Percentiles rank a stretch among this genome's conserved stretches.
Evolutionary conservation across 768 basidiomycete species (phyloP).

Genomic region (Neoboletus subvelutipes): DNA sequence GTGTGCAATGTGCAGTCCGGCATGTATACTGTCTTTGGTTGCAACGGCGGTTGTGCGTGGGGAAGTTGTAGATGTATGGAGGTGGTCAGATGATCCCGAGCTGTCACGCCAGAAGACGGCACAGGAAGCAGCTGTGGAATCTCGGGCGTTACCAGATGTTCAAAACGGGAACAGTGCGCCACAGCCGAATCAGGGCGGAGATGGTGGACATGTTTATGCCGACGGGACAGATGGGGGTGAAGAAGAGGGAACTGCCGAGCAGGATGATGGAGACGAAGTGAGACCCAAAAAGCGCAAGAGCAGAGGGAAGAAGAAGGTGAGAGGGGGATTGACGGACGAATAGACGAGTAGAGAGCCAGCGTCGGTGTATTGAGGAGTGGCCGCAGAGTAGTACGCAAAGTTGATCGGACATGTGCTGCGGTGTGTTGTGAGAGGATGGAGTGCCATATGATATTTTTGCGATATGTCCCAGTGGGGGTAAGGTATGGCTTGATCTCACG

Average conservation of each 20-base stretch:
- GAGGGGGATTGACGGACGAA: background rate
- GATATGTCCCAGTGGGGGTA: background rate
- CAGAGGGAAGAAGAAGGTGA: slow-evolving; percentile 20
- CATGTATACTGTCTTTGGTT: slow-evolving; percentile 71
- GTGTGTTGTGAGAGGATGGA: background rate
- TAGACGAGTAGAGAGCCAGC: background rate
- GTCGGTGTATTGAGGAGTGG: slow-evolving; percentile 3
- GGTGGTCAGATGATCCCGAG: slow-evolving; percentile 60
- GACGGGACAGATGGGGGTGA: slow-evolving; percentile 12
- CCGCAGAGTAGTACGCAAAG: too few relatives aligned
- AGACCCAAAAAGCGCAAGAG: slow-evolving; percentile 22
- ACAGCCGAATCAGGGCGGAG: slow-evolving; percentile 17
- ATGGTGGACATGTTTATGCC: slow-evolving; percentile 8
- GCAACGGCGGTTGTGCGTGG: slow-evolving; percentile 58
- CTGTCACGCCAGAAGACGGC: slow-evolving; percentile 22
- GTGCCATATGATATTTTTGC: slow-evolving; percentile 4
- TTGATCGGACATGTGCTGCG: slow-evolving; percentile 10
- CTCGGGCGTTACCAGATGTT: slow-evolving; percentile 13
- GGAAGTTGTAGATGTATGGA: slow-evolving; percentile 70
- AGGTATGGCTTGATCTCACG: slow-evolving; percentile 14
- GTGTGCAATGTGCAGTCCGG: slow-evolving; percentile 48
- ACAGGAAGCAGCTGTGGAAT: slow-evolving; percentile 10
- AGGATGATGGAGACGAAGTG: background rate
- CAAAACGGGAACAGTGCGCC: slow-evolving; percentile 19
- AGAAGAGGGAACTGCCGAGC: background rate